Percentiles rank a stretch among this genome's conserved stretches.
phyloP scores from a whole-genome alignment of 2,329 filamentous ascomycete genomes.

The Dendryphion nanum region DNA sequence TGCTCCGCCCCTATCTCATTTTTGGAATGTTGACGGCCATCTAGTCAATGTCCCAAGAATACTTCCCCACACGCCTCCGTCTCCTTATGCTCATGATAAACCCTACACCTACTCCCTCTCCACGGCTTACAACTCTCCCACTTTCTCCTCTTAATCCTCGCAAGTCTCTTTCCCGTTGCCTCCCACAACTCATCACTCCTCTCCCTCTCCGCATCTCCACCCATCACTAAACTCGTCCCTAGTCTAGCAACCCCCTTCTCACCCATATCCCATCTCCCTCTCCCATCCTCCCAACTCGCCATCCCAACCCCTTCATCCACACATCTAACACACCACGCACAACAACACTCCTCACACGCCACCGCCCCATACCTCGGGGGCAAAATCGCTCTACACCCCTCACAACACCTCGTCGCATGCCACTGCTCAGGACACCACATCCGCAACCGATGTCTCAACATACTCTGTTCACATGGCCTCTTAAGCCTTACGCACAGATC shows the following conservation, averaged over 20 bases:
- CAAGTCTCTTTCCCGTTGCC: conserved; percentile 18
- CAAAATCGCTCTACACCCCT: conserved; percentile 39
- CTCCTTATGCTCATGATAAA: conserved; percentile 40
- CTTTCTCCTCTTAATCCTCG: conserved; percentile 24
- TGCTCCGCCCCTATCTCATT: neutral
- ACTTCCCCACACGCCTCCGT: conserved; percentile 35
- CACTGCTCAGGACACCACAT: conserved; percentile 40
- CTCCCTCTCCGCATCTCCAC: conserved; percentile 14
- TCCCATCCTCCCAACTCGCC: conserved; percentile 31
- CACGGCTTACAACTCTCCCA: conserved; percentile 40
- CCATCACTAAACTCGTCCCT: too few relatives aligned
- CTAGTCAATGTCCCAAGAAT: conserved; percentile 20
- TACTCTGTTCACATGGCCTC: conserved; percentile 42
- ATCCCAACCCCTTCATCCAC: conserved; percentile 31
- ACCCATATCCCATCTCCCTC: conserved; percentile 6
- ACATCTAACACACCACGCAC: conserved; percentile 43
- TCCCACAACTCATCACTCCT: conserved; percentile 23
- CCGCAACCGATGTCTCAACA: conserved; percentile 42
- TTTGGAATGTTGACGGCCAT: neutral
- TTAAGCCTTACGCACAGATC: conserved; percentile 49
- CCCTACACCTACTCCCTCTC: conserved; percentile 32
- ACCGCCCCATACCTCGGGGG: conserved; percentile 39
- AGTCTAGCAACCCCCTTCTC: conserved; percentile 1
- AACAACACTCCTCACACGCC: conserved; percentile 42
- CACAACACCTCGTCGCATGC: conserved; percentile 34